Evolutionary conservation across 202 grass and related monocot species (phyloP), one percentile per base, ranked within the genome.

Genomic region (Eragrostis tef): DNA sequence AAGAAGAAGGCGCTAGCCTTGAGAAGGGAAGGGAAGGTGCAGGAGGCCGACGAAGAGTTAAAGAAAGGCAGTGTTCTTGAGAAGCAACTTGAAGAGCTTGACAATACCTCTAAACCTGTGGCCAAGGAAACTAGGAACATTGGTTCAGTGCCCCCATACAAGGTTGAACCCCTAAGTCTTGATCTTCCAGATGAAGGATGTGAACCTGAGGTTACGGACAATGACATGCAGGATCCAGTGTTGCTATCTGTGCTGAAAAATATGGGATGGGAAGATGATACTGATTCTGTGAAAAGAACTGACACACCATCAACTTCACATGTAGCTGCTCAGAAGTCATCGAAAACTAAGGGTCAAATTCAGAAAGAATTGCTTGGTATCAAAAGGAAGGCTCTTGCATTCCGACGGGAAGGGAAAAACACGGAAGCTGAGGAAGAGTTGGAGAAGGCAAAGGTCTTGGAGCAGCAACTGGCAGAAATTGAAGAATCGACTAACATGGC

Each of bases 1-100:
- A 98, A 98, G 84, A 98, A 94, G 87, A 90, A 84, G 79, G 95
- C 90, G 13, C 95, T 98, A 73, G 81, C 84, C 42, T 90, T 98
- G 77, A 93, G 95, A 85, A 89, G 95, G 77, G 95, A 88, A 83
- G 95, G 95, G 58, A 90, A 87, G 79, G 82, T 91, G 9, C 82
- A 90, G 59, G 95, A 98, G 19, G 87, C 95, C 13, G 95, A 98
- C 45, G 87, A 94, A 88, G 90, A 91, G 43, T 50, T 98, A 36
- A 94, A 83, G 78, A 94, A 92, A 88, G 92, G 92, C 11, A 89
- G 80, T 14, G 2, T 88, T 90, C 88, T 98, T 80, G 95, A 94
- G 85, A 85, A 93, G 80, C 90, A 94, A 86, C 87, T 94, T 9
- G 92, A 94, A 93, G 92, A 94, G 65, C 78, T 90, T 79, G 92